Evolutionary conservation across 2,329 filamentous ascomycete genomes (phyloP).

Genomic region (Alternaria rosae): DNA sequence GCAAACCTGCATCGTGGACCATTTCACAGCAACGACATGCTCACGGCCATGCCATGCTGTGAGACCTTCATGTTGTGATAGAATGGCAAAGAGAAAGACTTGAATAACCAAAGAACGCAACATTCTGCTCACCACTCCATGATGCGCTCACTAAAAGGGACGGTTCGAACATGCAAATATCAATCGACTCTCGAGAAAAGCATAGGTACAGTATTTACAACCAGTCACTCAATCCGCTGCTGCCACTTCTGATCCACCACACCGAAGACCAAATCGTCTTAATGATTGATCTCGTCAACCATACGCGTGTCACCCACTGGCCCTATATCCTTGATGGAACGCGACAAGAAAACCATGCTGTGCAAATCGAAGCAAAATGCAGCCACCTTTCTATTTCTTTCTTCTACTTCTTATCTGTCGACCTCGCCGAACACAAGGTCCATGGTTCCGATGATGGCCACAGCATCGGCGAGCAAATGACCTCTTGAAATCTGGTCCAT

Average conservation of each 20-base stretch:
- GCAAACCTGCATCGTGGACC: no score
- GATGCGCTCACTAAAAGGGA: background rate
- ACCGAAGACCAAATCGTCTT: background rate
- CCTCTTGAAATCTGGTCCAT: conserved; percentile 94
- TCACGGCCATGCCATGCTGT: no score
- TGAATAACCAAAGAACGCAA: background rate
- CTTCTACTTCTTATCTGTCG: background rate
- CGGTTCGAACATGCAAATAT: conserved; percentile 18
- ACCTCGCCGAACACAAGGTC: conserved; percentile 48
- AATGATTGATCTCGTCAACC: background rate
- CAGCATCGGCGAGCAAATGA: conserved; percentile 93
- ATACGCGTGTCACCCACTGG: background rate
- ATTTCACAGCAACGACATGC: no score
- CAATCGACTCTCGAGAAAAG: conserved; percentile 27
- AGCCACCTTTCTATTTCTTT: background rate
- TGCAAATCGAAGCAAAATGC: background rate
- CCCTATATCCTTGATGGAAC: background rate
- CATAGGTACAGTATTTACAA: conserved; percentile 41
- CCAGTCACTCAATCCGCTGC: conserved; percentile 6
- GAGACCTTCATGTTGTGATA: background rate
- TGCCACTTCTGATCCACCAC: background rate
- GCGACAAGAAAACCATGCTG: background rate
- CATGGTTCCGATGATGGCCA: conserved; percentile 80
- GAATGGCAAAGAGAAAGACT: background rate
- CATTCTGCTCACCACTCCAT: background rate